Base-by-base conservation (phyloP, 2,329 filamentous ascomycete species). In the Colletotrichum sansevieriae region DNA sequence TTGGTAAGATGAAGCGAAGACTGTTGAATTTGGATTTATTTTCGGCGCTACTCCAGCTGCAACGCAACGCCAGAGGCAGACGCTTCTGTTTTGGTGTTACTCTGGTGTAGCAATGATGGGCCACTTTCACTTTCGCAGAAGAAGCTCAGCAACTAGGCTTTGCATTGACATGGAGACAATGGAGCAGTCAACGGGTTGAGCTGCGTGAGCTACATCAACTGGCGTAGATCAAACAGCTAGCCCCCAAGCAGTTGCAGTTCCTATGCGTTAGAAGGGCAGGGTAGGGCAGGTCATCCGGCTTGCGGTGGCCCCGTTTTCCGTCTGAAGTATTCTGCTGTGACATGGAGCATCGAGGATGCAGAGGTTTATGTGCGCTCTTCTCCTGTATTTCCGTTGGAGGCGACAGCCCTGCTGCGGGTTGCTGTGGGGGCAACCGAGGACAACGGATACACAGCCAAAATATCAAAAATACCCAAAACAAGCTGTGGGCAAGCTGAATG, bases 41-140 rank as follows among this genome's bases (percentile, higher is more conserved):
- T 55, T 55, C 11, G 35, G 49, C 62, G 25, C 61, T 65, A 49
- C 33, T 59, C 41, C 51, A 60, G 55, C 29, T 60, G 65, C 61
- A 54, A 55, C 47, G 52, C 18, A 64, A 39, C 46, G 29, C 62
- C 54, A 33, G 5, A 20, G 59, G 25, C 49, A 46, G 29, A 59
- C 41, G 39, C 20, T 55, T 59, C 37, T 46, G 59, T 59, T 59
- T 59, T 59, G 41, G 61, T 65, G 10, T 43, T 29, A 63, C 60
- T 54, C 37, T 62, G 59, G 60, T 56, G 41, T 56, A 39, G 49
- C 51, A 64, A 49, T 68, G 61, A 63, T 47, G 22, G 56, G 41
- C 47, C 47, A 43, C 39, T 37, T 37, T 20, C 20, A 54, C 29
- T 29, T 51, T 33, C 8, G 15, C 54, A 20, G 55, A 25, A 61